Percentiles rank a stretch among this genome's conserved stretches.
Evolutionary conservation across 2,329 filamentous ascomycete species (phyloP).

Genomic region (Alternaria brassicicola): DNA sequence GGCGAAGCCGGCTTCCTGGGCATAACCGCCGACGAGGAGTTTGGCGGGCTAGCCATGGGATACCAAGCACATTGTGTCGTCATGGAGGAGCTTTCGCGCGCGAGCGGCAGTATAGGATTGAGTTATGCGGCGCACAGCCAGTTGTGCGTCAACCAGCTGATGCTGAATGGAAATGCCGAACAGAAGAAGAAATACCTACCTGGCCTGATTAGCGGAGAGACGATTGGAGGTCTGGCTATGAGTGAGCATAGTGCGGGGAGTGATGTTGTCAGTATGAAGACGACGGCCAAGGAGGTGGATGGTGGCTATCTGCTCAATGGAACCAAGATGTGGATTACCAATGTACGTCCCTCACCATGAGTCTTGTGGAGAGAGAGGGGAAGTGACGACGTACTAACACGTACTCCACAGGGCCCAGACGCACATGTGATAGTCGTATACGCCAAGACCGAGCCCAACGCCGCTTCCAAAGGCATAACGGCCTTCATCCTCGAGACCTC

Average conservation of each 20-base stretch:
- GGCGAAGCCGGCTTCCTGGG: constrained; percentile 90
- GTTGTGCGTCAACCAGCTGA: constrained; percentile 94
- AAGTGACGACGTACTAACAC: background rate
- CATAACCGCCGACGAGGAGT: constrained; percentile 90
- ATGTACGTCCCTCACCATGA: constrained; percentile 58
- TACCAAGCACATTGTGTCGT: constrained; percentile 97
- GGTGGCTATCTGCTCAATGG: constrained; percentile 87
- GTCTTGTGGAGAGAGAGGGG: background rate
- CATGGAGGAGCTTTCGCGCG: constrained; percentile 91
- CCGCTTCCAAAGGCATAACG: constrained; percentile 87
- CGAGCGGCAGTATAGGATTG: constrained; percentile 82
- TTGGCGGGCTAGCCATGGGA: constrained; percentile 87
- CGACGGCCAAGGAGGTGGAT: constrained; percentile 76
- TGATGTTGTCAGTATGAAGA: constrained; percentile 96
- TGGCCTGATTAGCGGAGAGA: constrained; percentile 77
- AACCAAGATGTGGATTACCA: constrained; percentile 99
- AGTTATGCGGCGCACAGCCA: constrained; percentile 97
- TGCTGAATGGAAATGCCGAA: constrained; percentile 78
- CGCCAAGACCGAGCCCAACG: constrained; percentile 85
- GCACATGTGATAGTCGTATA: constrained; percentile 96
- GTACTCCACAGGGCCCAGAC: constrained; percentile 70
- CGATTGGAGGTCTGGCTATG: constrained; percentile 91
- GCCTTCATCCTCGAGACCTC: constrained; percentile 85
- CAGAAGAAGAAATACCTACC: constrained; percentile 86
- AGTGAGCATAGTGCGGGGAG: constrained; percentile 88